Percentiles rank a stretch among this genome's conserved stretches.
Evolutionary conservation across 768 basidiomycete genomes (phyloP).

Genomic region (Termitomyces sp.): DNA sequence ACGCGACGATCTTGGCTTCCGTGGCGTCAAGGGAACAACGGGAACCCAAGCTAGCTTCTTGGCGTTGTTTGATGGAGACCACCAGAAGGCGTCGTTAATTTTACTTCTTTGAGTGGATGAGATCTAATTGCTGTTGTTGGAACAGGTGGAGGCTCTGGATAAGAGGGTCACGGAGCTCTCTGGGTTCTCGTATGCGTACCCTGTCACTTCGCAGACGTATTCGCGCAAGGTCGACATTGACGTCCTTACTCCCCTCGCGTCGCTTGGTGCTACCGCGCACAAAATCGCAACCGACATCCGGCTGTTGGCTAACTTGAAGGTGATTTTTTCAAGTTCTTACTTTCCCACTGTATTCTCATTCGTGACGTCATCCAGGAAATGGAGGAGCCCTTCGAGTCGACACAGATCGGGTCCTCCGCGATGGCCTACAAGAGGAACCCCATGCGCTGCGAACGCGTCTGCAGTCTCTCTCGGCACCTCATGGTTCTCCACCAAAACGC

Average conservation of each 20-base stretch:
- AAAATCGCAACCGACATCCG: conserved; percentile 97
- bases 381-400: conserved; percentile 98
- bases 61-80: conserved; percentile 91
- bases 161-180: conserved; percentile 85
- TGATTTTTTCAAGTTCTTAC: conserved; percentile 18
- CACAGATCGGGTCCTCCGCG: conserved; percentile 95
- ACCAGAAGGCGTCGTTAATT: conserved; percentile 64
- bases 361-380: conserved; percentile 60
- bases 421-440: conserved; percentile 99
- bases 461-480: conserved; percentile 92
- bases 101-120: not conserved
- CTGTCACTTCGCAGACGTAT: conserved; percentile 98
- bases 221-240: conserved; percentile 97
- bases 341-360: not conserved
- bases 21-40: conserved; percentile 99
- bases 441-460: conserved; percentile 97
- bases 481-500: conserved; percentile 97
- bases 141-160: conserved; percentile 85
- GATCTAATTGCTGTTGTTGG: not conserved
- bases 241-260: conserved; percentile 86
- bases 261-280: conserved; percentile 92
- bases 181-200: conserved; percentile 93
- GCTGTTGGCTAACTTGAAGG: conserved; percentile 91
- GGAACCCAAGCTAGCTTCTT: conserved; percentile 98
- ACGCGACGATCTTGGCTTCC: conserved; percentile 90